phyloP scores from a whole-genome alignment of 257 asterid species.

The Rhazya stricta region DNA sequence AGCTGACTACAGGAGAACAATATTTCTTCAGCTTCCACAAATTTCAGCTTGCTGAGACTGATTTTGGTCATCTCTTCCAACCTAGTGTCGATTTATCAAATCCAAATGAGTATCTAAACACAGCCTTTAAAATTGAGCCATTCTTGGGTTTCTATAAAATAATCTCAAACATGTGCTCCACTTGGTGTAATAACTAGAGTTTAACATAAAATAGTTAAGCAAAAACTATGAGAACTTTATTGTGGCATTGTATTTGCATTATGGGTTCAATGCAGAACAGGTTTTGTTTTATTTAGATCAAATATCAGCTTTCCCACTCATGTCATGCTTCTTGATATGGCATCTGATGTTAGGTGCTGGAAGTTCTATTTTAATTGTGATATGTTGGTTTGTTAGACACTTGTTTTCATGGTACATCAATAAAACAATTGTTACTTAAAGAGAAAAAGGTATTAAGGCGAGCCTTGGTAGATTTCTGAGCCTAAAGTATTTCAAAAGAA shows the following conservation, averaged over 20 bases:
- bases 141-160: neutral
- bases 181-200: no score
- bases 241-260: neutral
- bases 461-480: no score
- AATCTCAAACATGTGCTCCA: neutral
- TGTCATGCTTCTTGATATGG: neutral
- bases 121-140: neutral
- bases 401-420: no score
- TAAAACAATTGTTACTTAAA: no score
- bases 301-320: neutral
- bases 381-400: no score
- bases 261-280: neutral
- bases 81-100: neutral
- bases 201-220: neutral
- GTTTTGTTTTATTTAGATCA: neutral
- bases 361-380: neutral
- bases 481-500: no score
- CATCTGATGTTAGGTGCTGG: neutral
- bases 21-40: neutral
- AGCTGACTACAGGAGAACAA: neutral
- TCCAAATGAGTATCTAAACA: neutral
- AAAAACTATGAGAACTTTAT: neutral
- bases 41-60: neutral
- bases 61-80: neutral
- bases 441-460: no score